Evolutionary conservation across 2,329 filamentous ascomycete species (phyloP).

Genomic region (Graphiopsis chlorocephala): DNA sequence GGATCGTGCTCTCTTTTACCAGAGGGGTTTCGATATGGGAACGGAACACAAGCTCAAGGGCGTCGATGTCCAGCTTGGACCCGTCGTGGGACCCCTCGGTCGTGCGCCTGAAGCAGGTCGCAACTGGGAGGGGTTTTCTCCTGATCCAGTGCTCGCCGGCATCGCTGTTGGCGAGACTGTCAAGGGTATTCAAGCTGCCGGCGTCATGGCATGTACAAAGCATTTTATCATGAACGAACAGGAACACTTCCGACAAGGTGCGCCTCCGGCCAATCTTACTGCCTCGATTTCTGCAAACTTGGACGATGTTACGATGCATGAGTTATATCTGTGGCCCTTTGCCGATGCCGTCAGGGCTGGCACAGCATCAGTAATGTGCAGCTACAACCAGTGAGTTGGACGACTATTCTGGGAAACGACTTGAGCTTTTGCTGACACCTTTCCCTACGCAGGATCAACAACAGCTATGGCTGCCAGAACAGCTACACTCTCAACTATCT

Average conservation of each 20-base stretch:
- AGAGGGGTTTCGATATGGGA: conserved; percentile 36
- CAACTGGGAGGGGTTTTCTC: conserved; percentile 31
- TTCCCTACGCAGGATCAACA: conserved; percentile 45
- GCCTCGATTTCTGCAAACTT: conserved; percentile 47
- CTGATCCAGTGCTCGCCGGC: conserved; percentile 30
- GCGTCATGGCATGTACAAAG: conserved; percentile 47
- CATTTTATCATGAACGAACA: conserved; percentile 34
- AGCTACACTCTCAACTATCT: conserved; percentile 59
- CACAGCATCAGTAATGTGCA: conserved; percentile 68
- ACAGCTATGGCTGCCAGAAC: conserved; percentile 63
- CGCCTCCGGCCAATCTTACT: conserved; percentile 55
- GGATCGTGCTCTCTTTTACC: conserved; percentile 37
- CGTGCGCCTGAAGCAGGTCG: conserved; percentile 31
- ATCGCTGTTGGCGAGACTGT: conserved; percentile 29
- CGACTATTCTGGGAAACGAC: conserved; percentile 37
- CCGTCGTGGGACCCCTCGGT: conserved; percentile 41
- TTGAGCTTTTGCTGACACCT: conserved; percentile 60
- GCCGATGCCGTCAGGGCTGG: conserved; percentile 66
- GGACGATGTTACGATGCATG: conserved; percentile 48
- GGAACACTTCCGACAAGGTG: conserved; percentile 40
- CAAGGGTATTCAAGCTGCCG: conserved; percentile 45
- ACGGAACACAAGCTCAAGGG: conserved; percentile 35
- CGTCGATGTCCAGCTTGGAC: conserved; percentile 40
- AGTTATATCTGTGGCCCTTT: conserved; percentile 58
- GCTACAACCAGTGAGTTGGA: conserved; percentile 61